Conservation (phyloP, 176 grass and related monocot species). For the Dactylis glomerata region DNA sequence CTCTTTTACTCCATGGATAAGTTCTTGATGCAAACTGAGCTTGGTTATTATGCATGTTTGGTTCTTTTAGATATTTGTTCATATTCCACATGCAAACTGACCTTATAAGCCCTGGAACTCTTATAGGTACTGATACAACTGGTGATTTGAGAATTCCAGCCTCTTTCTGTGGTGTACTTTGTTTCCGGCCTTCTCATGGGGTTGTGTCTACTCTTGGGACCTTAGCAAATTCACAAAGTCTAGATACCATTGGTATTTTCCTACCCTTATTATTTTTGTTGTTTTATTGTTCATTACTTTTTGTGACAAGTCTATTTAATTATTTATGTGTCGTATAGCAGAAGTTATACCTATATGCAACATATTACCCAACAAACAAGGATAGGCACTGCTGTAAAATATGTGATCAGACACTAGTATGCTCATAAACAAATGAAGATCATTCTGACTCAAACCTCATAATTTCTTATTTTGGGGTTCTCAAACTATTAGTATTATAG, state of each 20-base stretch:
- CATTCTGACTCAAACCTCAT: background rate
- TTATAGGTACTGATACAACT: conserved; percentile 78
- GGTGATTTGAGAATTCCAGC: conserved; percentile 88
- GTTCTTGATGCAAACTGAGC: conserved; percentile 12
- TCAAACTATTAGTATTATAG: background rate
- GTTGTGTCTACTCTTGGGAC: conserved; percentile 69
- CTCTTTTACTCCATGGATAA: background rate
- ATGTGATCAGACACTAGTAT: conserved; percentile 1
- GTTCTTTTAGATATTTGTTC: background rate
- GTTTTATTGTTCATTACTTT: conserved; percentile 23
- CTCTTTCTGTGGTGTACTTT: conserved; percentile 82
- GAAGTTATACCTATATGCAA: conserved; percentile 5
- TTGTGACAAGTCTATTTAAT: background rate
- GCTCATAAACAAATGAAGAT: background rate
- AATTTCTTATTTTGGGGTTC: background rate
- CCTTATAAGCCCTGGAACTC: conserved; percentile 11
- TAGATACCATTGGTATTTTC: conserved; percentile 80
- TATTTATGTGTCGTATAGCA: conserved; percentile 8
- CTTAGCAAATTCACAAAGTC: conserved; percentile 78
- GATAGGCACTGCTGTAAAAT: conserved; percentile 2
- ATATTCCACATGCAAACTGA: conserved; percentile 28
- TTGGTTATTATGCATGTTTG: conserved; percentile 16
- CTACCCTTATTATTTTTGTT: conserved; percentile 17
- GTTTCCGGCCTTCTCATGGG: conserved; percentile 92
- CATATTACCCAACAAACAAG: conserved; percentile 2